Percentiles rank a stretch among this genome's conserved stretches.
Evolutionary conservation across 2,329 filamentous ascomycete genomes (phyloP).

Genomic region (Sclerotinia minor): DNA sequence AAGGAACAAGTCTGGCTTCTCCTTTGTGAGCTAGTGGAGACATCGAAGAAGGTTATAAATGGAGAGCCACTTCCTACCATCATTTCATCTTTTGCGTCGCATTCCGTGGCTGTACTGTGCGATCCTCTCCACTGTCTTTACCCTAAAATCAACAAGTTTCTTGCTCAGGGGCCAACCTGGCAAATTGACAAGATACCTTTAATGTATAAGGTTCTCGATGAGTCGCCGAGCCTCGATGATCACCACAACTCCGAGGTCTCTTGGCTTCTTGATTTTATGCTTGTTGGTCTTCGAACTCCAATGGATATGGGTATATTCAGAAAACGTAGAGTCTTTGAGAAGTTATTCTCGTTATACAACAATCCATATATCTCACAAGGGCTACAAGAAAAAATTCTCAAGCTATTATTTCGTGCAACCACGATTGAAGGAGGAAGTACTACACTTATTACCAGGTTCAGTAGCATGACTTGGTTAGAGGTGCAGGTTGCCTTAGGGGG

Average conservation of each 20-base stretch:
- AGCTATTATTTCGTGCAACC: slow-evolving; percentile 66
- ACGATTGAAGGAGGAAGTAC: slow-evolving; percentile 71
- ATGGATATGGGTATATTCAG: slow-evolving; percentile 62
- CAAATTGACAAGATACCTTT: slow-evolving; percentile 70
- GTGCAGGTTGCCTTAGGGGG: slow-evolving; percentile 54
- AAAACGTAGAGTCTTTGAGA: slow-evolving; percentile 69
- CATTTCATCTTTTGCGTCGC: slow-evolving; percentile 72
- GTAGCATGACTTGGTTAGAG: slow-evolving; percentile 73
- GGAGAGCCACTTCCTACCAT: slow-evolving; percentile 66
- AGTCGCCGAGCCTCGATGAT: slow-evolving; percentile 71
- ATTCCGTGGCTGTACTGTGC: slow-evolving; percentile 67
- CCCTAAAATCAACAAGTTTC: slow-evolving; percentile 79
- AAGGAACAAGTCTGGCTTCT: slow-evolving; percentile 78
- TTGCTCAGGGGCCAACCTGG: slow-evolving; percentile 79
- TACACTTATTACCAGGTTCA: slow-evolving; percentile 76
- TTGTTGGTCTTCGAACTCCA: slow-evolving; percentile 63
- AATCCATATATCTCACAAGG: slow-evolving; percentile 60
- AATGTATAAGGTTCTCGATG: slow-evolving; percentile 61
- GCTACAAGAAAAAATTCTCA: slow-evolving; percentile 57
- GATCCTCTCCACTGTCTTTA: slow-evolving; percentile 83
- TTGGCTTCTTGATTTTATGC: slow-evolving; percentile 72
- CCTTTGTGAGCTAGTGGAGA: slow-evolving; percentile 77
- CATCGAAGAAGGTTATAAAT: slow-evolving; percentile 57
- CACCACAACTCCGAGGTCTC: slow-evolving; percentile 69
- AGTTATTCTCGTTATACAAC: slow-evolving; percentile 66